Percentiles rank a stretch among this genome's conserved stretches.
These are phyloP conservation scores for Hemileia vastatrix DNA, from an alignment of 1,284 basidiomycete species.

Conservation along the genomic window DNA sequence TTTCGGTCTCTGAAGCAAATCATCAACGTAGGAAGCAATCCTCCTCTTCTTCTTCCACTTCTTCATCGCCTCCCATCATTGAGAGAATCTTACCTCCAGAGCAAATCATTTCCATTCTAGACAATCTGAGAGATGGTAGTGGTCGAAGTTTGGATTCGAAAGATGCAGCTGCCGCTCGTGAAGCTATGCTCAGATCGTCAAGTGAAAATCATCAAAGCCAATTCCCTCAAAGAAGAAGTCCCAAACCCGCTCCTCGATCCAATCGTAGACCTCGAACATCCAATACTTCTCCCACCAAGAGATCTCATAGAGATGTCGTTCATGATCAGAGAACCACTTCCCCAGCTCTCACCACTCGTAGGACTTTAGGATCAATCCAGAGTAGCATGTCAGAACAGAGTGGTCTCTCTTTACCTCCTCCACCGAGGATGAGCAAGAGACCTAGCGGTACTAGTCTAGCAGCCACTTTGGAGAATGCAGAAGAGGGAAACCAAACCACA, in stretches of 20 bases:
- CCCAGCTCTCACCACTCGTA: too few species aligned
- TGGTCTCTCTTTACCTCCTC: too few species aligned
- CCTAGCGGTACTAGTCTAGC: too few species aligned
- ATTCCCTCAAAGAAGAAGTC: background rate
- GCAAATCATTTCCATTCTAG: constrained; percentile 29
- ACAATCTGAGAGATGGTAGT: constrained; percentile 25
- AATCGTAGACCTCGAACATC: background rate
- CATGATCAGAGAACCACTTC: too few species aligned
- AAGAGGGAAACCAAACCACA: too few species aligned
- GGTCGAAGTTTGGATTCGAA: background rate
- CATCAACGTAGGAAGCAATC: background rate
- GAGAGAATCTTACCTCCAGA: constrained; percentile 33
- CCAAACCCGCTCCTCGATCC: background rate
- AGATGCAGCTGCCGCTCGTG: background rate
- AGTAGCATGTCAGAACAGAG: too few species aligned
- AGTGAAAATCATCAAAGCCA: background rate
- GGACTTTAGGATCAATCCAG: too few species aligned
- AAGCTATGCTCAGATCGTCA: background rate
- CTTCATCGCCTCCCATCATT: constrained; percentile 14
- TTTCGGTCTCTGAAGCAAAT: too few species aligned
- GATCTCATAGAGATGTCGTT: too few species aligned
- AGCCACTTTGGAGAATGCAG: too few species aligned
- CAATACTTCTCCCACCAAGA: too few species aligned
- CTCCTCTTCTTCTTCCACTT: background rate
- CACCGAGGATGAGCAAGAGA: too few species aligned